A percentile compares a stretch with the other conserved stretches of the same genome.
Evolutionary conservation across 1,139 yeast species (phyloP).

Genomic region (Kurtzmaniella quercitrusa): DNA sequence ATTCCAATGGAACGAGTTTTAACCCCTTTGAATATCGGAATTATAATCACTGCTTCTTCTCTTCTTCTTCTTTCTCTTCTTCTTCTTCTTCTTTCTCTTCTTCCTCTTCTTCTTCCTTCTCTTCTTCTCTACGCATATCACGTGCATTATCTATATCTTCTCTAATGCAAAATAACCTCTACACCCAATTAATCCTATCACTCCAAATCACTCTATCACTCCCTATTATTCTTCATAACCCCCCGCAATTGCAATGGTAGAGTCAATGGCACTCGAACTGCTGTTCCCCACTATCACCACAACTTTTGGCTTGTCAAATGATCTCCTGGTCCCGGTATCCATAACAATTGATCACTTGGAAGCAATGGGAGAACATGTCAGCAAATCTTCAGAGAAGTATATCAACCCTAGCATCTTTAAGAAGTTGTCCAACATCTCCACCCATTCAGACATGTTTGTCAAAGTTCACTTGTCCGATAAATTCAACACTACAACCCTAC

Average conservation of each 20-base stretch:
- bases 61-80: neutral
- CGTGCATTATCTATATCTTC: no score
- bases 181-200: no score
- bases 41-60: no score
- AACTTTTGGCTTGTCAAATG: constrained; percentile 75
- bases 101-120: no score
- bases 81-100: neutral
- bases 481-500: constrained; percentile 59
- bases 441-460: constrained; percentile 58
- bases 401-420: constrained; percentile 50
- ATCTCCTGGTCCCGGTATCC: constrained; percentile 50
- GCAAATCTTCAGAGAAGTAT: constrained; percentile 50
- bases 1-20: no score
- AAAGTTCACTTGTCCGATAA: constrained; percentile 56
- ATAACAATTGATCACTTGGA: constrained; percentile 35
- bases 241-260: neutral
- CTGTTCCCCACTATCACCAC: constrained; percentile 31
- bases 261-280: neutral
- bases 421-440: constrained; percentile 45
- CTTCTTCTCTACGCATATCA: no score
- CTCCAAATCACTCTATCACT: no score
- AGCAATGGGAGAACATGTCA: constrained; percentile 13
- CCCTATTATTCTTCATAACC: no score
- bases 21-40: no score
- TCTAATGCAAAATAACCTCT: no score